Percentiles rank a stretch among this genome's conserved stretches.
These are phyloP conservation scores for Cucumis hystrix DNA, from an alignment of 306 rosid genomes.

Conservation along the genomic window DNA sequence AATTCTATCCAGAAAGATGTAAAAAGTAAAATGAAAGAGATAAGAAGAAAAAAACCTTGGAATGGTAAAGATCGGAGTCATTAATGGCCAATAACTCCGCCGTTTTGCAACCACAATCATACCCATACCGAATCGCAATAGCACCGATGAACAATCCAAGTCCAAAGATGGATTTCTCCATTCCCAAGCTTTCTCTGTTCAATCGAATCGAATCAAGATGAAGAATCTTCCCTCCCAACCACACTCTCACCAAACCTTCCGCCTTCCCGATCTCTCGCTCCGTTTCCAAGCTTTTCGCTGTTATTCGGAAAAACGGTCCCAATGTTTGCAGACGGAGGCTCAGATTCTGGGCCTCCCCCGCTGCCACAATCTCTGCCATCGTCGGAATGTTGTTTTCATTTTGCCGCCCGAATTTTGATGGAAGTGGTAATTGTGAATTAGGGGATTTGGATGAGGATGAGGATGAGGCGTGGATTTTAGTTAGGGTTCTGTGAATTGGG, in stretches of 20 bases:
- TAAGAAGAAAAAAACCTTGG: constrained; percentile 34
- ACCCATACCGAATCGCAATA: constrained; percentile 64
- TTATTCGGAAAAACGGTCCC: constrained; percentile 87
- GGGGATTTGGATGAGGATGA: neutral
- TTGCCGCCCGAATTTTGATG: neutral
- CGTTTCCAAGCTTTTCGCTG: constrained; percentile 43
- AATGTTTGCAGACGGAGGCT: constrained; percentile 56
- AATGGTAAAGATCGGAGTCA: constrained; percentile 69
- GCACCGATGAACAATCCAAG: constrained; percentile 88
- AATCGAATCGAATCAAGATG: constrained; percentile 77
- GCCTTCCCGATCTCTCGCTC: constrained; percentile 60
- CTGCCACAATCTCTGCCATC: constrained; percentile 54
- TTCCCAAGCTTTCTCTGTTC: constrained; percentile 49
- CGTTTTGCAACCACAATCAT: constrained; percentile 48
- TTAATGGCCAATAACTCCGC: constrained; percentile 80
- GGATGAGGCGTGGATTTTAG: neutral
- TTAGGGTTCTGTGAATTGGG: neutral
- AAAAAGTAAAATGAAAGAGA: neutral
- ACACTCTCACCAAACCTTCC: constrained; percentile 56
- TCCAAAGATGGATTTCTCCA: constrained; percentile 86
- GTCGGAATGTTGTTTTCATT: constrained; percentile 20
- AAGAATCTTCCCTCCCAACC: constrained; percentile 56
- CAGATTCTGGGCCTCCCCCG: constrained; percentile 53
- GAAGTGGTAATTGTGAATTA: neutral
- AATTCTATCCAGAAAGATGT: neutral